A percentile compares a stretch with the other conserved stretches of the same genome.
phyloP scores from a whole-genome alignment of 208 protist species.

The Naegleria lovaniensis region DNA sequence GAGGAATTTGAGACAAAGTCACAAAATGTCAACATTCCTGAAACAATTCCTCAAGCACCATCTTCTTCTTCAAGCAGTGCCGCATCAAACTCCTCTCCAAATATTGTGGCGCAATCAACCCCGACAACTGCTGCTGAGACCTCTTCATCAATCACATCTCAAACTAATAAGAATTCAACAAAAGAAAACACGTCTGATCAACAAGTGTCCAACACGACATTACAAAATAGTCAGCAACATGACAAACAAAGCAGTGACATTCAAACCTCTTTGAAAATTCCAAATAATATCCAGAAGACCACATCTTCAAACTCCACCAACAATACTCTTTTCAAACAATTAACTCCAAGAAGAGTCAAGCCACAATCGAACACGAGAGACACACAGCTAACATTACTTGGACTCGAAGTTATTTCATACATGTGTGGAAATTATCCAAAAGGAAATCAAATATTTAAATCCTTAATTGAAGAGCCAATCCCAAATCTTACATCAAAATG shows the following conservation, averaged over 20 bases:
- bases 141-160: too few species aligned
- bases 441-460: background rate
- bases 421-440: background rate
- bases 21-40: too few species aligned
- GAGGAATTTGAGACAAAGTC: too few species aligned
- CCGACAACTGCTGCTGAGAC: too few species aligned
- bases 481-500: background rate
- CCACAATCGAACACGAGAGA: background rate
- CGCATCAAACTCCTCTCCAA: too few species aligned
- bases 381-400: background rate
- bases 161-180: too few species aligned
- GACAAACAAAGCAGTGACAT: background rate
- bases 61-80: too few species aligned
- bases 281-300: background rate
- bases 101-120: too few species aligned
- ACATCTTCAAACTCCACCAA: background rate
- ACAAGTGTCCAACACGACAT: too few species aligned
- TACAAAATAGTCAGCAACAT: background rate
- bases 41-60: too few species aligned
- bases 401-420: background rate
- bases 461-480: background rate
- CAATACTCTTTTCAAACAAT: background rate
- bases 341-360: background rate
- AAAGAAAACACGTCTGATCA: too few species aligned
- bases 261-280: background rate